Evolutionary conservation across 805 yeast species (phyloP).

Genomic region (Metschnikowia amazonensis): DNA sequence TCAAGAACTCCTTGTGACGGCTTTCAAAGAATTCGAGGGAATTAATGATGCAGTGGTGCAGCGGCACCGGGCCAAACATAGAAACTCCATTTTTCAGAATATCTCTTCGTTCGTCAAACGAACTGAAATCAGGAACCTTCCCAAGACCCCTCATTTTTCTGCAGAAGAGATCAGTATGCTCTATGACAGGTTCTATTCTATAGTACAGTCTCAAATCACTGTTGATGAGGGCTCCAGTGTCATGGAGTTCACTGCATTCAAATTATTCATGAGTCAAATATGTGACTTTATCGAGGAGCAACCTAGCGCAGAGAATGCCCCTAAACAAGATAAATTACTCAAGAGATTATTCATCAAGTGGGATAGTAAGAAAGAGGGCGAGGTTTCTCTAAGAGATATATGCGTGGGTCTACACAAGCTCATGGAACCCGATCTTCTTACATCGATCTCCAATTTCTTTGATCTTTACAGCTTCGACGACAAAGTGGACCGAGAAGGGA

Average conservation of each 20-base stretch:
- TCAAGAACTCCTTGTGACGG: constrained; percentile 85
- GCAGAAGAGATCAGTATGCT: constrained; percentile 60
- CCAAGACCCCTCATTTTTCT: constrained; percentile 61
- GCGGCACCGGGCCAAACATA: constrained; percentile 64
- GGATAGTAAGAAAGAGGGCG: constrained; percentile 56
- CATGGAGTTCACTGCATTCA: constrained; percentile 72
- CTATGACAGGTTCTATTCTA: constrained; percentile 80
- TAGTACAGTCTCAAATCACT: constrained; percentile 60
- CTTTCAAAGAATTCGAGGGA: constrained; percentile 84
- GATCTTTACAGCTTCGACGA: constrained; percentile 57
- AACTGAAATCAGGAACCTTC: constrained; percentile 83
- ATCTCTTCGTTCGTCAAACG: constrained; percentile 89
- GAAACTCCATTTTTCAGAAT: constrained; percentile 75
- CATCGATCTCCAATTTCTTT: constrained; percentile 73
- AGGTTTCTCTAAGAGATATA: constrained; percentile 64
- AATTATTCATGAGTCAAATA: constrained; percentile 69
- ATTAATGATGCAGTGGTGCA: constrained; percentile 72
- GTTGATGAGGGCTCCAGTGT: constrained; percentile 50
- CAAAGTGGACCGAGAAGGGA: constrained; percentile 69
- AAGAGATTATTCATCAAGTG: constrained; percentile 64
- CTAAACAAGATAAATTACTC: constrained; percentile 45
- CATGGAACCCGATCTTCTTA: constrained; percentile 71
- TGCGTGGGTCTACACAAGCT: constrained; percentile 69
- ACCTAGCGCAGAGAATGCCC: constrained; percentile 24
- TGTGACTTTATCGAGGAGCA: constrained; percentile 65